phyloP scores from a whole-genome alignment of 805 yeast genomes.

The Candida palmyrensis region DNA sequence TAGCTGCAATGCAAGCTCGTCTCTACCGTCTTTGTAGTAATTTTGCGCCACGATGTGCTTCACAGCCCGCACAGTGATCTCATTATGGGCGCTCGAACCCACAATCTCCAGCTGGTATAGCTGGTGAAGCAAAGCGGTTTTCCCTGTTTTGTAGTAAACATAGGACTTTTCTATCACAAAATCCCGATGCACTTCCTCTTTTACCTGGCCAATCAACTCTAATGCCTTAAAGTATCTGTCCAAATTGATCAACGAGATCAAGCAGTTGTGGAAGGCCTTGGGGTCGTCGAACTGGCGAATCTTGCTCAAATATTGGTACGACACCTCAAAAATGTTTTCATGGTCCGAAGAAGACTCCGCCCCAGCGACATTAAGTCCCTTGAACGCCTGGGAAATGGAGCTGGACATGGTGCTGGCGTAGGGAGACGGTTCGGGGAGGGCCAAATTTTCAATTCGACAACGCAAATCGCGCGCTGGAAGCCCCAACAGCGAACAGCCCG shows the following conservation, averaged over 20 bases:
- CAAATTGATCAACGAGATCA: slow-evolving; percentile 55
- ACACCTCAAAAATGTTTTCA: slow-evolving; percentile 31
- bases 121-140: slow-evolving; percentile 22
- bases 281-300: slow-evolving; percentile 31
- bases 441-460: too few species aligned
- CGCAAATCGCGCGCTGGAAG: too few species aligned
- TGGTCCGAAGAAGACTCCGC: slow-evolving; percentile 24
- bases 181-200: slow-evolving; percentile 28
- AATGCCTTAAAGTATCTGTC: slow-evolving; percentile 51
- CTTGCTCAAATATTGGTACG: slow-evolving; percentile 36
- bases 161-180: slow-evolving; percentile 53
- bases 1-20: slow-evolving; percentile 36
- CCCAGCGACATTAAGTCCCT: slow-evolving; percentile 28
- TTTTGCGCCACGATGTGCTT: slow-evolving; percentile 52
- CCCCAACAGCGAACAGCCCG: too few species aligned
- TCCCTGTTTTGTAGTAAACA: slow-evolving; percentile 53
- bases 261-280: slow-evolving; percentile 36
- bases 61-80: slow-evolving; percentile 28
- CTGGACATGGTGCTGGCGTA: too few species aligned
- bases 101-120: slow-evolving; percentile 11
- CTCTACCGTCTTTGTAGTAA: slow-evolving; percentile 44
- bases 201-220: slow-evolving; percentile 34
- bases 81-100: slow-evolving; percentile 9
- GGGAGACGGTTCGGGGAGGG: too few species aligned
- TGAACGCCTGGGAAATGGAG: slow-evolving; percentile 38